Evolutionary conservation across 78 protist species (phyloP), one percentile per base, ranked within the genome.

Genomic region (Bodo saltans): DNA sequence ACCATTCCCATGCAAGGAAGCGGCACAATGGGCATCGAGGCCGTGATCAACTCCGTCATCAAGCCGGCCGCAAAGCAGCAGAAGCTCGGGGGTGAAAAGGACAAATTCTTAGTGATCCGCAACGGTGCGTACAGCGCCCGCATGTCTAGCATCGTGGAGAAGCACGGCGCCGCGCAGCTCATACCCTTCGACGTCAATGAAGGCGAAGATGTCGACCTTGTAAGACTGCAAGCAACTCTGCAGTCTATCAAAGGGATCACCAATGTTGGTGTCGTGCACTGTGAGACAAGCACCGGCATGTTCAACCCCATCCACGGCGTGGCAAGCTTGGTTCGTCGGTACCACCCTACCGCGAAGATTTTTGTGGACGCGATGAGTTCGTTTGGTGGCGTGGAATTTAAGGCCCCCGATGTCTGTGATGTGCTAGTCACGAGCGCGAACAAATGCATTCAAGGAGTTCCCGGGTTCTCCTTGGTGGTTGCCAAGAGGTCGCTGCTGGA

Each of bases 381-480:
- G 35, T 87, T 87, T 81, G 90, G 86, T 26, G 85, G 85, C 1
- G n/a, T 68, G 8, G 37, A 32, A 30, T 41, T 73, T 12, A 33
- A 53, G 68, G 70, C 81, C 12, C 60, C 60, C n/a, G 60, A 47
- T 47, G 60, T 47, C n/a, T 47, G 60, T 17, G 90, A 87, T 81
- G 74, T 72, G 30, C 68, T 87, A 25, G 90, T 87, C 35, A 38
- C 82, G 32, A 39, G 74, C 11, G 84, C 90, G 33, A 87, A 87
- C 83, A 87, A 87, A 60, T 87, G 90, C 81, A 40, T 87, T 35
- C 86, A 87, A 41, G 90, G 90, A 37, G 83, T 81, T 25, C 90
- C 90, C 42, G 90, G 90, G 21, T 87, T 87, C 42, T 42, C 83
- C 74, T 4, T 80, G 12, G 17, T 80, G 17, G 29, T 80, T 42